These are phyloP conservation scores for Penicillium waksmanii DNA, from an alignment of 495 filamentous ascomycete species.

Conservation along the genomic window DNA sequence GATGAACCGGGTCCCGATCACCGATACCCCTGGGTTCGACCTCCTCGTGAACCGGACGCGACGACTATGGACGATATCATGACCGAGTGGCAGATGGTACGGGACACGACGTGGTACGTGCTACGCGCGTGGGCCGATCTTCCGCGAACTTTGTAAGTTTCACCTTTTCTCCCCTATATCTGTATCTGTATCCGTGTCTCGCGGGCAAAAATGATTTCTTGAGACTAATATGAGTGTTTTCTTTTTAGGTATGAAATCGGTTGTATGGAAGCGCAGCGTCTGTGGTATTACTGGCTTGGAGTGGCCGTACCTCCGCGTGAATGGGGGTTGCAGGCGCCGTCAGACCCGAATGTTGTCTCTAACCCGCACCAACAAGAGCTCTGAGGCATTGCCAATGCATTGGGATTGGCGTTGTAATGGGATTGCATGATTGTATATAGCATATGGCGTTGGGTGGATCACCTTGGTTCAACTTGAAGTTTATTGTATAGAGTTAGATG, in stretches of 20 bases:
- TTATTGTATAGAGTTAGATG: no score
- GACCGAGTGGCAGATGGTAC: conserved; percentile 65
- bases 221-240: no score
- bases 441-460: no score
- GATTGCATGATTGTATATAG: no score
- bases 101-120: conserved; percentile 64
- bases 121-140: conserved; percentile 69
- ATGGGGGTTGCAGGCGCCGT: conserved; percentile 64
- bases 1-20: conserved; percentile 18
- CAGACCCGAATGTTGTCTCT: not conserved
- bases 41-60: conserved; percentile 31
- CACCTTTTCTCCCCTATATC: not conserved
- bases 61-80: conserved; percentile 61
- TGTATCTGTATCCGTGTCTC: not conserved
- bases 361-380: conserved; percentile 4
- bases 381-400: not conserved
- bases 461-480: no score
- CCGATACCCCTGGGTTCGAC: conserved; percentile 44
- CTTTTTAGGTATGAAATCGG: conserved; percentile 7
- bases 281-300: conserved; percentile 81
- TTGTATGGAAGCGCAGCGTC: conserved; percentile 59
- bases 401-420: not conserved
- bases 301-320: conserved; percentile 68
- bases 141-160: conserved; percentile 72
- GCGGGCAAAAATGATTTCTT: no score